A percentile compares a stretch with the other conserved stretches of the same genome.
These are phyloP conservation scores for Geotrichum bryndzae DNA, from an alignment of 1,139 yeast species.

Conservation along the genomic window DNA sequence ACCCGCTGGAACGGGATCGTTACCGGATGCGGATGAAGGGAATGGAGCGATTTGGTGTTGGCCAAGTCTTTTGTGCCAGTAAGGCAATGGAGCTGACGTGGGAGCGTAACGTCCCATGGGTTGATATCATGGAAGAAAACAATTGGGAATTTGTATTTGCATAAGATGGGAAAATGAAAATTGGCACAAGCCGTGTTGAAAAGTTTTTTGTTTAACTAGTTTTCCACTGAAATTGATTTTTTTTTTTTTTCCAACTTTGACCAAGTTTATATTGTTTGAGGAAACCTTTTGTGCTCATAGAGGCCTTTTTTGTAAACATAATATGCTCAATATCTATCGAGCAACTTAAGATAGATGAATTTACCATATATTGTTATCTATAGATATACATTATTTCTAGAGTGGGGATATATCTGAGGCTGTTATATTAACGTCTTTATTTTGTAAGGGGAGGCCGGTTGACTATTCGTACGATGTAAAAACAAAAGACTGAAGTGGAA, in stretches of 20 bases:
- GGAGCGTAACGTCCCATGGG: conserved; percentile 32
- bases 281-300: too few species aligned
- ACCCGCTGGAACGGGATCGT: conserved; percentile 35
- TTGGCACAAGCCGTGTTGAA: not conserved
- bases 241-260: not conserved
- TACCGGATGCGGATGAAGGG: conserved; percentile 38
- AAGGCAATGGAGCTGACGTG: conserved; percentile 48
- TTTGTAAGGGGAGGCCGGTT: too few species aligned
- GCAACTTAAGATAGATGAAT: too few species aligned
- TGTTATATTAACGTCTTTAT: too few species aligned
- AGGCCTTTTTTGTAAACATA: too few species aligned
- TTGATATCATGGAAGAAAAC: conserved; percentile 29
- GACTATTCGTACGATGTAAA: too few species aligned
- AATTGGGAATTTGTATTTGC: conserved; percentile 30
- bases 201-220: not conserved
- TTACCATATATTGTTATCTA: too few species aligned
- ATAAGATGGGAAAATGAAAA: conserved; percentile 7
- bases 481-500: too few species aligned
- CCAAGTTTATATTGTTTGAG: too few species aligned
- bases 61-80: conserved; percentile 42
- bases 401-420: too few species aligned
- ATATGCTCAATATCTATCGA: too few species aligned
- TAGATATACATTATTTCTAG: too few species aligned
- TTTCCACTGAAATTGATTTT: not conserved
- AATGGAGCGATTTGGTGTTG: conserved; percentile 44